Base-by-base conservation (phyloP, 345 rosid genomes). In the Eutrema yunnanense region DNA sequence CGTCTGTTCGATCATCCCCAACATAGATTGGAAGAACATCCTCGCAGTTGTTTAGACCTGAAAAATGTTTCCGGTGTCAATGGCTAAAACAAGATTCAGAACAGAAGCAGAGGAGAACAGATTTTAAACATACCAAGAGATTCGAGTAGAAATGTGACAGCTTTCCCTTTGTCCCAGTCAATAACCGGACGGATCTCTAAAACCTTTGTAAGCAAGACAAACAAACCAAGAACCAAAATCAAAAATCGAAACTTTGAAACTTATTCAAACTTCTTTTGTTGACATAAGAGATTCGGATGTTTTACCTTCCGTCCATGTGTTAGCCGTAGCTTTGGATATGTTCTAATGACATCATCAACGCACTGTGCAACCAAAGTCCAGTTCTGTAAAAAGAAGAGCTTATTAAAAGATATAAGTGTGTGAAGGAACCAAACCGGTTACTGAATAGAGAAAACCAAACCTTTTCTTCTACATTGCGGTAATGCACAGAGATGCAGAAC, bases 121-220 rank as follows among this genome's bases (percentile, higher is more conserved):
- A 32, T 50, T 57, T n/a, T 69, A 38, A 48, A 38, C 6, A 61
- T 64, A 90, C 98, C 98, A 6, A 95, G 92, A 65, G 99, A 95
- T 83, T 95, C 89, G 16, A 92, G 99, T 48, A 95, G 82, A 80
- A 95, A 92, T 34, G 79, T 81, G 6, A 95, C 87, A 63, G 99
- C 97, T 79, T 90, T 90, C 60, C 99, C 99, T 85, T 95, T 95
- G 77, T 95, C 93, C 99, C 99, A 92, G 64, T 92, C 65, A 64
- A 94, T 94, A 57, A 82, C 87, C 9, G 99, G 99, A 33, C 97
- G 89, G 59, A 94, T 81, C 83, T 94, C 99, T 72, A 94, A 84
- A 80, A 94, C 98, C 97, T 94, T 69, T 55, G 32, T 47, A 58
- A 72, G 11, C 43, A 52, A 10, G 49, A 76, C 16, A 52, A 57